A percentile compares a stretch with the other conserved stretches of the same genome.
Evolutionary conservation across 805 yeast genomes (phyloP).

Genomic region (Blastobotrys chiropterorum): DNA sequence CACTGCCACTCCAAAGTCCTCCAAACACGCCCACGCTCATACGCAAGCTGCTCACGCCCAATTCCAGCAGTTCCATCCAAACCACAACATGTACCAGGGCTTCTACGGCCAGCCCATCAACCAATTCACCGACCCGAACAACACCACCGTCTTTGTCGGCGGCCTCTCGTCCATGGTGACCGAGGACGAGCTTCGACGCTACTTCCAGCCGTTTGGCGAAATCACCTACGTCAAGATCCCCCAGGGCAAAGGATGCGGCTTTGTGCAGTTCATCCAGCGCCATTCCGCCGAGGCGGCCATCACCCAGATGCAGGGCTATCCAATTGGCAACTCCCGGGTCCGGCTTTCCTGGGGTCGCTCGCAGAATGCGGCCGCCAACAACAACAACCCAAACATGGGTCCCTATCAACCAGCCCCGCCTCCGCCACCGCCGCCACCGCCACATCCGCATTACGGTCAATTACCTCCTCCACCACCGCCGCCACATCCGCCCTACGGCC

Average conservation of each 20-base stretch:
- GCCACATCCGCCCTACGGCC: slow-evolving; percentile 30
- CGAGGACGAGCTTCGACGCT: slow-evolving; percentile 49
- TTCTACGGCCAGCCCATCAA: slow-evolving; percentile 31
- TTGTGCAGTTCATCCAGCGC: slow-evolving; percentile 73
- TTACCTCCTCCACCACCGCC: slow-evolving; percentile 30
- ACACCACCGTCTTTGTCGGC: slow-evolving; percentile 80
- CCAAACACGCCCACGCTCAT: not conserved
- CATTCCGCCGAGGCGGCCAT: slow-evolving; percentile 83
- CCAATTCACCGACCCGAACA: slow-evolving; percentile 72
- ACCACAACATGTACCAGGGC: slow-evolving; percentile 12
- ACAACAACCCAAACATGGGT: slow-evolving; percentile 7
- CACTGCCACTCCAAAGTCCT: slow-evolving; percentile 50
- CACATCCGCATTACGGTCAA: slow-evolving; percentile 29
- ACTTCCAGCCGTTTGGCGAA: slow-evolving; percentile 66
- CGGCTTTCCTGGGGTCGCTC: slow-evolving; percentile 87
- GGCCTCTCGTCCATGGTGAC: slow-evolving; percentile 56
- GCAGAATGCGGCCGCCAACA: slow-evolving; percentile 23
- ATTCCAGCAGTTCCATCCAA: slow-evolving; percentile 11
- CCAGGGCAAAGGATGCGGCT: slow-evolving; percentile 78
- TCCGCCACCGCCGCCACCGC: slow-evolving; percentile 30
- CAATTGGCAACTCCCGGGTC: slow-evolving; percentile 76
- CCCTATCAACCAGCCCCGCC: slow-evolving; percentile 29
- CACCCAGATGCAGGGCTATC: slow-evolving; percentile 82
- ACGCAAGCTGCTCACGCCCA: slow-evolving; percentile 1
- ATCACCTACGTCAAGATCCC: slow-evolving; percentile 58